Base-by-base conservation (phyloP, 768 basidiomycete species). In the Hypholoma sublateritium region DNA sequence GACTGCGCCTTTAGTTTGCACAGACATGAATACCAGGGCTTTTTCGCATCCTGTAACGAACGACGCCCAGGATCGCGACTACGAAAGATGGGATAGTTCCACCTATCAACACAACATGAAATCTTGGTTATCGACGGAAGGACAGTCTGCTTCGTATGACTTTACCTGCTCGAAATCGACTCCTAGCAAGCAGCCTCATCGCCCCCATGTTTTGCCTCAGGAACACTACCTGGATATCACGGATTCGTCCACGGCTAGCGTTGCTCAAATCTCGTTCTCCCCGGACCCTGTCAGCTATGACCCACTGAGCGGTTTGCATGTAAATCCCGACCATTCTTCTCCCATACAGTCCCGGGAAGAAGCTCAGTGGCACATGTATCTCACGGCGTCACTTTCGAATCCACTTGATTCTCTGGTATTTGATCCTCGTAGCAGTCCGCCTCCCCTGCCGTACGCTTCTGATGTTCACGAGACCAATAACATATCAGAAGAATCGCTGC, bases 281-380 rank as follows among this genome's bases (percentile, higher is more conserved):
- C 2, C 35, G 17, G 32, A 22, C 17, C 22, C 28, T 32, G 34
- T 43, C 41, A 32, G 9, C 24, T 43, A 35, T 28, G 35, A 55
- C 32, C 14, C 32, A 5, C 41, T 39, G 3, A 36, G 42, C 13
- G 55, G 39, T n/a, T 24, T 41, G n/a, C 46, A 55, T 34, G 22
- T 36, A 37, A 19, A 52, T n/a, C n/a, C 45, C 39, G 44, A 46
- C 22, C 25, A 48, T 1, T 46, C 56, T 13, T 55, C 58, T 3
- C 50, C 56, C 24, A 49, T 55, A 9, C 53, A 42, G 25, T 47
- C 60, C 19, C 57, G 48, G 1, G 64, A 65, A 8, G 64, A 63
- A 34, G 28, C 59, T 34, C 52, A 59, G 21, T 65, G 64, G 64
- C 64, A 62, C 39, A 65, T 65, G 64, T 66, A 59, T 52, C 59